Conservation (phyloP, 2,329 filamentous ascomycete species). For the Cladosporium austrohemisphaericum region DNA sequence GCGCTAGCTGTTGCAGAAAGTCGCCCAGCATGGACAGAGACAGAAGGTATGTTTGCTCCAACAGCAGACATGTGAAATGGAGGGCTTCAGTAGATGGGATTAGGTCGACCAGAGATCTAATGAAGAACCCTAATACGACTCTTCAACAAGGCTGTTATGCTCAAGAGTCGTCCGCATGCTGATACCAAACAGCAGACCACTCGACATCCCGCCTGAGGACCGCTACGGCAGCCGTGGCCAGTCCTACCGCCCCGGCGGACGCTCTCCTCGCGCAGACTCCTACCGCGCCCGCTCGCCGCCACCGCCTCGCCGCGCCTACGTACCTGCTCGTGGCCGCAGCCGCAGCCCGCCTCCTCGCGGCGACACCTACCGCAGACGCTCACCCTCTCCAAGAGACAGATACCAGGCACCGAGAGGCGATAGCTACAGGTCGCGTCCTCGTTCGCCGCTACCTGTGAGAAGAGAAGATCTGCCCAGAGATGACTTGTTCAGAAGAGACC, state of each 20-base stretch:
- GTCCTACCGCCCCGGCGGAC: slow-evolving; percentile 36
- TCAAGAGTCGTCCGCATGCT: too few relatives aligned
- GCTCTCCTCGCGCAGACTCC: slow-evolving; percentile 14
- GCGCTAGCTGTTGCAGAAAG: background rate
- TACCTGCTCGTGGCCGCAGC: slow-evolving; percentile 24
- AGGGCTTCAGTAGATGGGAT: background rate
- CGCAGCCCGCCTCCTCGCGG: slow-evolving; percentile 12
- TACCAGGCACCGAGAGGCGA: slow-evolving; percentile 28
- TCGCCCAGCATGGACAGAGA: slow-evolving; percentile 35
- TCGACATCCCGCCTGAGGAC: slow-evolving; percentile 32
- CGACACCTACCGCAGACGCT: slow-evolving; percentile 31
- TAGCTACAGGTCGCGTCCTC: slow-evolving; percentile 32
- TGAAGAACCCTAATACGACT: too few relatives aligned
- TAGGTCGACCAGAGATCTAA: background rate
- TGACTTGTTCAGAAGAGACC: slow-evolving; percentile 35
- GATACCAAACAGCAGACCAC: slow-evolving; percentile 12
- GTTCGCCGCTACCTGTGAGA: slow-evolving; percentile 30
- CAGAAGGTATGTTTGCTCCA: slow-evolving; percentile 38
- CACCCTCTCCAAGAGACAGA: slow-evolving; percentile 30
- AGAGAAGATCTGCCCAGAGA: slow-evolving; percentile 35
- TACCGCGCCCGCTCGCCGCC: slow-evolving; percentile 32
- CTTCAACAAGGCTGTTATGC: too few relatives aligned
- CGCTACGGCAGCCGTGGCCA: slow-evolving; percentile 35
- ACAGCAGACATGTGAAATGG: background rate
- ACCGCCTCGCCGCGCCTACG: slow-evolving; percentile 42